Conservation (phyloP, 495 filamentous ascomycete species). For the Xylaria telfairii region DNA sequence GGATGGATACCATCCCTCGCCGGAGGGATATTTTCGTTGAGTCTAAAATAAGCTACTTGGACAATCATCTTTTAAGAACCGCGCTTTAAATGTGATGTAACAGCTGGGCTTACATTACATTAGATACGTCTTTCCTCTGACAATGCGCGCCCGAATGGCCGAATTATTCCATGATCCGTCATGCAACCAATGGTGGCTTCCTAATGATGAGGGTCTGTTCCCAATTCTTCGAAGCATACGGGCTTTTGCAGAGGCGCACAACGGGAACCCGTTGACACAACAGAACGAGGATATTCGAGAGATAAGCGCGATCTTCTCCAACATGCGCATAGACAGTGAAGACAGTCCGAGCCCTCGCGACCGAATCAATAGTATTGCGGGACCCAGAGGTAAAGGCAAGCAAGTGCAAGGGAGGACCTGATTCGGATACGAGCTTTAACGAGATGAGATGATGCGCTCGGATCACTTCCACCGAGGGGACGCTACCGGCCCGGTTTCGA, state of each 20-base stretch:
- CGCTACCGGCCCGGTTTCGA: conserved; percentile 10
- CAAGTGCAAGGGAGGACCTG: conserved; percentile 13
- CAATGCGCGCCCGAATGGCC: conserved; percentile 75
- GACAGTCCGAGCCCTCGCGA: conserved; percentile 25
- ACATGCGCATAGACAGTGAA: conserved; percentile 44
- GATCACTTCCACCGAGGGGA: background rate
- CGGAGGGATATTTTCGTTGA: background rate
- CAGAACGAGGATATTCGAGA: conserved; percentile 73
- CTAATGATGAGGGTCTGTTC: conserved; percentile 76
- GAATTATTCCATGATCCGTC: conserved; percentile 72
- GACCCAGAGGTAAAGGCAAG: conserved; percentile 17
- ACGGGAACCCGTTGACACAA: conserved; percentile 63
- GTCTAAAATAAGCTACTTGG: background rate
- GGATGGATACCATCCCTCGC: background rate
- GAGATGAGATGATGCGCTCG: background rate
- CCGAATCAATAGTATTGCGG: no score
- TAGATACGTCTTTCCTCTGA: conserved; percentile 82
- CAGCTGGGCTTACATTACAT: conserved; percentile 11
- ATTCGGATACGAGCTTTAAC: background rate
- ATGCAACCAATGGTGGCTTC: conserved; percentile 83
- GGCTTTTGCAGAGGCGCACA: conserved; percentile 76
- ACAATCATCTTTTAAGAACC: background rate
- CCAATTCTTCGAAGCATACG: conserved; percentile 76
- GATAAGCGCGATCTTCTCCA: conserved; percentile 74
- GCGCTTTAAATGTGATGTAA: conserved; percentile 28